phyloP scores from a whole-genome alignment of 2,329 filamentous ascomycete species.

The Clonostachys byssicola region DNA sequence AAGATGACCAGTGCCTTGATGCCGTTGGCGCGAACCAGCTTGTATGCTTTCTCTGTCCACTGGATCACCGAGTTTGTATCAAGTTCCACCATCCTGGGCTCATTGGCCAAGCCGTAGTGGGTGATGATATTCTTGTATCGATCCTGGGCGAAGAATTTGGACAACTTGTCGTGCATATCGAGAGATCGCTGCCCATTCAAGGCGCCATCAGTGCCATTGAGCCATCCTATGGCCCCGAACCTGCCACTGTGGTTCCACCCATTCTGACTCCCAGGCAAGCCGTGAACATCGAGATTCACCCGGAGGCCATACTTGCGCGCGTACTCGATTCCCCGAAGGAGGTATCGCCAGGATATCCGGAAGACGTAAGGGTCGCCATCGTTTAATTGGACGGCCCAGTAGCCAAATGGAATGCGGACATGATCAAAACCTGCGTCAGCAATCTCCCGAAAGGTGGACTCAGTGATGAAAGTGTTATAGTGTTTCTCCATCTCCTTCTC shows the following conservation, averaged over 20 bases:
- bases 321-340: constrained; percentile 90
- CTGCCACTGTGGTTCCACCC: constrained; percentile 96
- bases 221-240: constrained; percentile 77
- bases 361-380: constrained; percentile 83
- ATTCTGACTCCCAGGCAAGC: constrained; percentile 89
- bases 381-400: constrained; percentile 89
- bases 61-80: constrained; percentile 61
- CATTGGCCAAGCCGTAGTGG: constrained; percentile 93
- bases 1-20: constrained; percentile 73
- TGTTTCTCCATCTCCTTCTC: constrained; percentile 79
- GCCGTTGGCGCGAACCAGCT: constrained; percentile 72
- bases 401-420: constrained; percentile 91
- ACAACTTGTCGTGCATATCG: constrained; percentile 82
- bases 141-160: constrained; percentile 87
- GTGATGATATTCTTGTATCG: constrained; percentile 89
- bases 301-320: constrained; percentile 87
- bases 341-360: constrained; percentile 86
- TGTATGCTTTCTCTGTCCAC: constrained; percentile 76
- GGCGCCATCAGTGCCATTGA: constrained; percentile 82
- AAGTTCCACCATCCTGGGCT: constrained; percentile 82
- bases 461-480: constrained; percentile 84
- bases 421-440: constrained; percentile 87
- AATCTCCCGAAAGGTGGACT: constrained; percentile 81
- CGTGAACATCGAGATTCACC: constrained; percentile 90
- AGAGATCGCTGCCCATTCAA: constrained; percentile 77